A percentile compares a stretch with the other conserved stretches of the same genome.
These are phyloP conservation scores for Lathyrus sativus DNA, from an alignment of 306 rosid species.

Conservation along the genomic window DNA sequence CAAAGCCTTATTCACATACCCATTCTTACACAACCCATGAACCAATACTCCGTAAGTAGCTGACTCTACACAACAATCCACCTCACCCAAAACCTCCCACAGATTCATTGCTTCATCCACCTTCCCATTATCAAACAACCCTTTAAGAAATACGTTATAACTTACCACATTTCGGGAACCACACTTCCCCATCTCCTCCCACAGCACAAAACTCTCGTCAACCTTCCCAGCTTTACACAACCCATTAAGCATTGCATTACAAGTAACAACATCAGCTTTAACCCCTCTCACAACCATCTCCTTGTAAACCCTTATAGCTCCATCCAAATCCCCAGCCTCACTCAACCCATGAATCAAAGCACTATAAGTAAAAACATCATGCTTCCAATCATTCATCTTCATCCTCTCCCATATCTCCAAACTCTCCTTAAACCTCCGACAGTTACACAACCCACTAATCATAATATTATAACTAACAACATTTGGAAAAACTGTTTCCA, in stretches of 20 bases:
- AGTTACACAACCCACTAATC: constrained; percentile 83
- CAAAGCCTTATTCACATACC: constrained; percentile 67
- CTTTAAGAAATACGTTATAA: constrained; percentile 68
- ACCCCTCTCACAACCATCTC: constrained; percentile 62
- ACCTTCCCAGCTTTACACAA: constrained; percentile 59
- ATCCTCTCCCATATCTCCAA: constrained; percentile 81
- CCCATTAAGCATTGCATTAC: constrained; percentile 73
- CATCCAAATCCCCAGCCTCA: constrained; percentile 59
- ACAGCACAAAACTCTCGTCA: constrained; percentile 45
- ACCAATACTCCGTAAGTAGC: constrained; percentile 65
- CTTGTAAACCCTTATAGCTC: constrained; percentile 61
- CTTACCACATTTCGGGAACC: constrained; percentile 61
- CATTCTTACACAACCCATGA: constrained; percentile 83
- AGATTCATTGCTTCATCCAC: constrained; percentile 49
- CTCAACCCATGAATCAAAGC: constrained; percentile 81
- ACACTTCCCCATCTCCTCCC: constrained; percentile 63
- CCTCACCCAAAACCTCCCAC: constrained; percentile 60
- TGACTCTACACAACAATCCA: constrained; percentile 51
- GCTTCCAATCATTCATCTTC: constrained; percentile 63
- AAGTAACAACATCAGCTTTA: constrained; percentile 59
- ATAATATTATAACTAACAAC: constrained; percentile 74
- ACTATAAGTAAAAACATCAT: constrained; percentile 66
- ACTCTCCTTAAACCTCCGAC: constrained; percentile 70
- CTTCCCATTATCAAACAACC: constrained; percentile 66
- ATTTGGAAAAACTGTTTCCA: constrained; percentile 59